Conservation (phyloP, 768 basidiomycete species). For the Crepidotus variabilis region DNA sequence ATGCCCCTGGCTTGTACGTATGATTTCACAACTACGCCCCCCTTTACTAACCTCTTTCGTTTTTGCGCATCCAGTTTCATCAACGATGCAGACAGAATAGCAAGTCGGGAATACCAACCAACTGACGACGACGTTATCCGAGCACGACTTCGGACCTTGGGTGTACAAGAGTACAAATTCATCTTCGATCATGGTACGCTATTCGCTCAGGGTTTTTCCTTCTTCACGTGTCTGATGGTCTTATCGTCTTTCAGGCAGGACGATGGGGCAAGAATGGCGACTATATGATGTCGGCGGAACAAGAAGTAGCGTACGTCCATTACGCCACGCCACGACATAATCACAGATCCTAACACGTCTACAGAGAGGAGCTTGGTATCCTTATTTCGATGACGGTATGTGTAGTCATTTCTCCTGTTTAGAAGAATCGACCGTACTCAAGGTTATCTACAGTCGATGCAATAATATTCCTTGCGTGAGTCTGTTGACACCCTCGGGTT, state of each 20-base stretch:
- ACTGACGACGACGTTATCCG: conserved; percentile 76
- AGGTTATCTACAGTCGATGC: conserved; percentile 49
- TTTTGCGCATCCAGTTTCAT: conserved; percentile 49
- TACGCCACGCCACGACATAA: conserved; percentile 6
- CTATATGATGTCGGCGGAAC: conserved; percentile 83
- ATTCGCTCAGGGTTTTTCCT: not conserved
- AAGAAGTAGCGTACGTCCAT: conserved; percentile 52
- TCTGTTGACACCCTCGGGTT: conserved; percentile 5
- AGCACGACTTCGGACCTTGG: conserved; percentile 73
- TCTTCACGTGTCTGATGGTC: not conserved
- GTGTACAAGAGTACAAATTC: conserved; percentile 73
- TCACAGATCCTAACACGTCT: conserved; percentile 2
- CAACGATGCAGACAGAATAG: conserved; percentile 65
- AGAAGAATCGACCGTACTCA: conserved; percentile 6
- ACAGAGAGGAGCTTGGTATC: conserved; percentile 73
- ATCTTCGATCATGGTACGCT: conserved; percentile 58
- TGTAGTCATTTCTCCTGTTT: conserved; percentile 4
- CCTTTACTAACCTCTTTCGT: not conserved
- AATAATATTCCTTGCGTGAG: conserved; percentile 78
- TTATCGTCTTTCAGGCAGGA: conserved; percentile 38
- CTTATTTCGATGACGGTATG: conserved; percentile 73
- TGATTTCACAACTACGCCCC: not conserved
- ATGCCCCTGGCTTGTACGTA: conserved; percentile 72
- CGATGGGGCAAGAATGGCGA: conserved; percentile 69
- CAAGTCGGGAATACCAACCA: conserved; percentile 58